Percentiles rank a stretch among this genome's conserved stretches.
phyloP scores from a whole-genome alignment of 306 rosid species.

The Hylodesmum podocarpum region DNA sequence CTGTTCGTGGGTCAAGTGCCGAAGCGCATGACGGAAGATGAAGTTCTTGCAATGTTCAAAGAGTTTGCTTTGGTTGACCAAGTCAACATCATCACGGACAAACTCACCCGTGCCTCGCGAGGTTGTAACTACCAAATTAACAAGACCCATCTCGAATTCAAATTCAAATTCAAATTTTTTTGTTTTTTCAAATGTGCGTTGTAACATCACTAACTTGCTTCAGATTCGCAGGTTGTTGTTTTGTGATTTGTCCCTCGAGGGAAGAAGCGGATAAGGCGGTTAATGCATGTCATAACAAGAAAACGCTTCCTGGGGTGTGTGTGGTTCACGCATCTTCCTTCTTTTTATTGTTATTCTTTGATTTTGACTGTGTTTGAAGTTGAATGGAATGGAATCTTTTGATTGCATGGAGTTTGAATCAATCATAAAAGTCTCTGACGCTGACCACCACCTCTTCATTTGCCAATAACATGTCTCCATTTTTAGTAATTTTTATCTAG shows the following conservation, averaged over 20 bases:
- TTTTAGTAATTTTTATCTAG: constrained; percentile 17
- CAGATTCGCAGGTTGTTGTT: not conserved
- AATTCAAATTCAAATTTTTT: not conserved
- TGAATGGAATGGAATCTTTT: not conserved
- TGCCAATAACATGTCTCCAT: constrained; percentile 12
- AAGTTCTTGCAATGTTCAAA: constrained; percentile 83
- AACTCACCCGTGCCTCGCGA: constrained; percentile 83
- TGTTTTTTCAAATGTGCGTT: constrained; percentile 24
- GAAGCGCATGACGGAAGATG: constrained; percentile 85
- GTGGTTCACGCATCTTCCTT: not conserved
- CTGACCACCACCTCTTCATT: constrained; percentile 14
- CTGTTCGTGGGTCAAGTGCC: constrained; percentile 99
- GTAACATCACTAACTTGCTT: not conserved
- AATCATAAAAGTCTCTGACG: not conserved
- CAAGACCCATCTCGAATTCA: not conserved
- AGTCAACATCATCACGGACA: constrained; percentile 98
- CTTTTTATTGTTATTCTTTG: not conserved
- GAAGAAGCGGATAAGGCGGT: constrained; percentile 97
- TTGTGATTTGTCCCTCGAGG: constrained; percentile 70
- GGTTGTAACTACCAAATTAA: constrained; percentile 35
- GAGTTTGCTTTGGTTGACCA: constrained; percentile 89
- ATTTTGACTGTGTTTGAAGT: not conserved
- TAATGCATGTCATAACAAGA: constrained; percentile 92
- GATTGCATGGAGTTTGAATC: not conserved
- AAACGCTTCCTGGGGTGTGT: constrained; percentile 77